Base-by-base conservation (phyloP, 2,329 filamentous ascomycete genomes). In the Penicillium brasilianum region DNA sequence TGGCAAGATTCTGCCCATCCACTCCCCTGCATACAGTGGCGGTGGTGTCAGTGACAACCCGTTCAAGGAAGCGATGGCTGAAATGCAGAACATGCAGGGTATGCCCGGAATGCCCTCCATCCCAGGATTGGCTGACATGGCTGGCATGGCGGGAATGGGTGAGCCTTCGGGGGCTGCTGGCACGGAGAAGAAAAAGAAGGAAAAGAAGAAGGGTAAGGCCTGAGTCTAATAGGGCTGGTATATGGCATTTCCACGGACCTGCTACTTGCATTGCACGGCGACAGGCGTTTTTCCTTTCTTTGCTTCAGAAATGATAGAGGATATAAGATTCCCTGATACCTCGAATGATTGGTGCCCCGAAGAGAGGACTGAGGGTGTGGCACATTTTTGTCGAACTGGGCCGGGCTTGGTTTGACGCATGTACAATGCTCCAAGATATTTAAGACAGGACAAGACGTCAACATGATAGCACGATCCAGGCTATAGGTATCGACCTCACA, bases 21-120 rank as follows among this genome's bases (percentile, higher is more conserved):
- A 96, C 73, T 96, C 91, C 64, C 88, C 93, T 0, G 95, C 93
- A 18, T 85, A 98, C 79, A 95, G 91, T 57, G 95, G 95, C 9
- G 95, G 95, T 11, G 95, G 95, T 37, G 92, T 98, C 11, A 93
- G 88, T 64, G 95, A 99, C 77, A 96, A 98, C 73, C 87, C 97
- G 63, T 88, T 98, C 72, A 92, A 95, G 82, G 93, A 97, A 69
- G 96, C 97, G 84, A 97, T 98, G 93, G 89, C 88, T 72, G 92
- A 96, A 81, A 96, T 98, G 92, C 82, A 85, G 66, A 81, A 80
- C 67, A 74, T 79, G 66, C 72, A 74, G 60, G 78, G 78, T 5
- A 75, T 81, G 70, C 77, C 77, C 5, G 78, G 78, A 4, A 74
- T 78, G 69, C 75, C 77, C 4, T 74, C 74, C 34, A 77, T 77